Conservation (phyloP, 768 basidiomycete genomes). For the Fomitopsis pulvina region DNA sequence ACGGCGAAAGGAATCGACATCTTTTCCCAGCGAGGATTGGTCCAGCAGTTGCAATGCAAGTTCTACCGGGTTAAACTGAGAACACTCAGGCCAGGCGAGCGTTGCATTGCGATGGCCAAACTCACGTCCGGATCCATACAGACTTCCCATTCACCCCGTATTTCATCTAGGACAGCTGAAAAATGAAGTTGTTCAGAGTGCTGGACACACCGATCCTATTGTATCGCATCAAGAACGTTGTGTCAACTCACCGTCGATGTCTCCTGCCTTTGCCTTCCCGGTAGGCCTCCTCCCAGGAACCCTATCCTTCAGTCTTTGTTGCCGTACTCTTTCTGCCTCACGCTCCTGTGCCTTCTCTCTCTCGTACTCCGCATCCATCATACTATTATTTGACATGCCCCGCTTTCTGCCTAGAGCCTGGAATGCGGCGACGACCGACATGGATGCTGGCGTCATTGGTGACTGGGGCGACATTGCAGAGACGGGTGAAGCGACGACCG, state of each 20-base stretch:
- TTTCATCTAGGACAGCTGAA: constrained; percentile 76
- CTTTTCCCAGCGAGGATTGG: constrained; percentile 62
- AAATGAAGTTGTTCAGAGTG: not conserved
- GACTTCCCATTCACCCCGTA: constrained; percentile 87
- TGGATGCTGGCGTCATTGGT: constrained; percentile 20
- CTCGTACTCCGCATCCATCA: constrained; percentile 49
- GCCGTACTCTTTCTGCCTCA: constrained; percentile 58
- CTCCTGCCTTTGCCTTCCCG: constrained; percentile 58
- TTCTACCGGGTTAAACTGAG: constrained; percentile 89
- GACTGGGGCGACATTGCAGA: constrained; percentile 13
- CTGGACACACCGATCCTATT: not conserved
- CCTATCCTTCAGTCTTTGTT: constrained; percentile 64
- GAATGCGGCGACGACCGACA: constrained; percentile 62
- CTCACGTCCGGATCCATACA: constrained; percentile 76
- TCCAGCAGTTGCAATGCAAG: constrained; percentile 88
- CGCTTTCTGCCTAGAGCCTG: constrained; percentile 51
- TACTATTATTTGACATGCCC: constrained; percentile 45
- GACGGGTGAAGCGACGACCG: constrained; percentile 1
- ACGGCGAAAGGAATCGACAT: constrained; percentile 68
- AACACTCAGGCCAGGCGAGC: constrained; percentile 10
- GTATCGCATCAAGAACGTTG: not conserved
- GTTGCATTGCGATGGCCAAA: constrained; percentile 3
- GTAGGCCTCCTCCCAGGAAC: constrained; percentile 50
- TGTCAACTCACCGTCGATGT: constrained; percentile 72
- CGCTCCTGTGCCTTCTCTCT: constrained; percentile 53